Evolutionary conservation across 345 rosid species (phyloP).

Genomic region (Eucalyptus brandiana): DNA sequence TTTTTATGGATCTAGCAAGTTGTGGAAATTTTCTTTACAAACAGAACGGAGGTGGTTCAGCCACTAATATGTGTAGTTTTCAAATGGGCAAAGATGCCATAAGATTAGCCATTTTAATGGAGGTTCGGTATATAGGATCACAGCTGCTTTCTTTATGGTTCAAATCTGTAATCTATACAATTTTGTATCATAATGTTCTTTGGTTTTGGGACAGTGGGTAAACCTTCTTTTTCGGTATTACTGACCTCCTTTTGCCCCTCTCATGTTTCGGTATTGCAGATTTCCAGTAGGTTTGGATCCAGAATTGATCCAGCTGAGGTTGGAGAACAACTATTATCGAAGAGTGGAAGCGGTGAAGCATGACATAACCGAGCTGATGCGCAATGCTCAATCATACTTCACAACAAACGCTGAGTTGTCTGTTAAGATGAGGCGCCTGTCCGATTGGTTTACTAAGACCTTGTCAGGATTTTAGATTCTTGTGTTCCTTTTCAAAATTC

Average conservation of each 20-base stretch:
- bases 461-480: neutral
- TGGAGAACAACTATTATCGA: constrained; percentile 72
- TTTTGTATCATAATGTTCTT: neutral
- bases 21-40: neutral
- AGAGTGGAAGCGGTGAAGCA: constrained; percentile 54
- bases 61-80: neutral
- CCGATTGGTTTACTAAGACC: constrained; percentile 34
- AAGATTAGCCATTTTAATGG: neutral
- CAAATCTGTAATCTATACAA: neutral
- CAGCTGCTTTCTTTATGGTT: neutral
- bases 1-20: neutral
- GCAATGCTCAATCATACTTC: constrained; percentile 58
- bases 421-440: constrained; percentile 44
- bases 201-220: neutral
- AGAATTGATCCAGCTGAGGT: constrained; percentile 59
- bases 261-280: constrained; percentile 20
- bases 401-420: constrained; percentile 13
- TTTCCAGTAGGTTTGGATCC: constrained; percentile 81
- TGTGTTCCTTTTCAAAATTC: neutral
- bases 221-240: neutral
- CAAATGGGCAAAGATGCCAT: neutral
- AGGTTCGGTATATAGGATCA: neutral
- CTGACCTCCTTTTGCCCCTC: neutral
- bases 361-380: constrained; percentile 56
- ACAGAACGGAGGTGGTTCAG: neutral